Evolutionary conservation across 306 rosid genomes (phyloP).

Genomic region (Dalbergia cochinchinensis): DNA sequence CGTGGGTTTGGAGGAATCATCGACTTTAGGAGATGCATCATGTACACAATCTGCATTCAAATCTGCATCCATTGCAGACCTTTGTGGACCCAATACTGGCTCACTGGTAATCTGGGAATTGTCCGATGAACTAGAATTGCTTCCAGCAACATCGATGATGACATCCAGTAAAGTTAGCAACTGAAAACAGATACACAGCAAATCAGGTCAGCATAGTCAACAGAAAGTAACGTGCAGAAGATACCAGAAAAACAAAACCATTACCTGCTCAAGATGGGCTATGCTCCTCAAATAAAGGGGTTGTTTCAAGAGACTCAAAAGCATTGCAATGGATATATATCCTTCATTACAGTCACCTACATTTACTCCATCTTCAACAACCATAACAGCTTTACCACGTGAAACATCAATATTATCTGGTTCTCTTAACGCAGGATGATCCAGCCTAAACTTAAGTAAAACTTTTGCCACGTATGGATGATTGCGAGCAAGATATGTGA

Average conservation of each 20-base stretch:
- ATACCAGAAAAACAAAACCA: constrained; percentile 19
- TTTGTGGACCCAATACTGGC: constrained; percentile 62
- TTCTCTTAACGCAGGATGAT: constrained; percentile 56
- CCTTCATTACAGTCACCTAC: constrained; percentile 57
- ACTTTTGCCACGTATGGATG: constrained; percentile 87
- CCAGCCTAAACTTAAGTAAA: constrained; percentile 72
- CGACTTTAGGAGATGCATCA: constrained; percentile 57
- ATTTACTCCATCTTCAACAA: constrained; percentile 63
- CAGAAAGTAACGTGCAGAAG: constrained; percentile 13
- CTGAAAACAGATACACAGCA: constrained; percentile 57
- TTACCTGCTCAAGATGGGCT: constrained; percentile 98
- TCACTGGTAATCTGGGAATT: constrained; percentile 64
- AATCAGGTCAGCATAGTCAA: constrained; percentile 25
- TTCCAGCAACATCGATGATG: constrained; percentile 84
- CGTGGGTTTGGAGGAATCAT: constrained; percentile 61
- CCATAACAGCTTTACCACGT: constrained; percentile 87
- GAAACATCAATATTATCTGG: constrained; percentile 55
- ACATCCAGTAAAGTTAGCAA: constrained; percentile 92
- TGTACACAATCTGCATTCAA: constrained; percentile 66
- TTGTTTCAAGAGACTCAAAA: constrained; percentile 86
- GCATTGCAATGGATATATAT: constrained; percentile 74
- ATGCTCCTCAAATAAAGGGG: constrained; percentile 97
- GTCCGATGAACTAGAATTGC: constrained; percentile 63
- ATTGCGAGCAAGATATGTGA: constrained; percentile 89
- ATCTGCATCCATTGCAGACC: constrained; percentile 65